Base-by-base conservation (phyloP, 768 basidiomycete genomes). In the Tylopilus balloui region DNA sequence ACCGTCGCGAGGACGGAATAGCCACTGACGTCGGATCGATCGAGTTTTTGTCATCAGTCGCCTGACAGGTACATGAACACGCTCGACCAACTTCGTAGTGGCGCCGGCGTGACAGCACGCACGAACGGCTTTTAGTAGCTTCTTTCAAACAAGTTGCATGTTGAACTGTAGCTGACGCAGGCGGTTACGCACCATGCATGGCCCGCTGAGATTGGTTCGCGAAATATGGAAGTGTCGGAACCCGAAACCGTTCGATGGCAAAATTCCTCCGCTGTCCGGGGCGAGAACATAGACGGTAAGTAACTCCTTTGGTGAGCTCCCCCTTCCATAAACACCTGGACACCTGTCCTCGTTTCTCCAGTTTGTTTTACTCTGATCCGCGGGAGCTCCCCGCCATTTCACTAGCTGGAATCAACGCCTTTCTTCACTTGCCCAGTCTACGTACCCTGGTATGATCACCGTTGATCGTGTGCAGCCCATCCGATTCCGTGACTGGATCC, bases 351-450 rank as follows among this genome's bases (percentile, higher is more conserved):
- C 54, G 48, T 50, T 31, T 46, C 28, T 39, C n/a, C 27, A 25
- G 32, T 27, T 42, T 38, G 29, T 50, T 47, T 46, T 34, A 48
- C 38, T 48, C 42, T 20, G 43, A 41, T 23, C 51, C 50, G 37
- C 31, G 37, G 31, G 24, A n/a, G 24, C 47, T 48, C 47, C 20
- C 38, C 43, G 43, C 36, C 36, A 27, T 28, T 12, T 19, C 40
- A 48, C 48, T 44, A 43, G 28, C 40, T 29, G 31, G 17, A 13
- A 7, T 12, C 14, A 25, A 13, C 37, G 34, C 27, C 6, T 32
- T 6, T 32, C 15, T 15, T 32, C 14, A 34, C 25, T 27, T 19
- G 9, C 14, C 29, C 40, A 6, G 24, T 49, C 35, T 36, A 19
- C 9, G 19, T 21, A 50, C 39, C 40, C 20, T 20, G 46, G 34